Evolutionary conservation across 176 grass and related monocot species (phyloP).

Genomic region (Juncus effusus): DNA sequence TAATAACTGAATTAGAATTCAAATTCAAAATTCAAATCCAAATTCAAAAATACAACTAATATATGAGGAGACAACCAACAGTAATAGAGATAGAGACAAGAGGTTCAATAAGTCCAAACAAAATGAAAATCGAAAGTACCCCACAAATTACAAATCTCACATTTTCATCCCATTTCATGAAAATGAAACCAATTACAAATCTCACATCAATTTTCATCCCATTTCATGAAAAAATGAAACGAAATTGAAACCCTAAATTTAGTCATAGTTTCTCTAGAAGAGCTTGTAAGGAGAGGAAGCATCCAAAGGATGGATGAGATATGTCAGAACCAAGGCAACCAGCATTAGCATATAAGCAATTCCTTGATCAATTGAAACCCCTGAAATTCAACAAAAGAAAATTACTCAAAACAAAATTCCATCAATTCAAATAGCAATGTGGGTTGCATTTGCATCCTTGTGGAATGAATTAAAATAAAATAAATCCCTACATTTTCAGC

Average conservation of each 20-base stretch:
- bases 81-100: constrained; percentile 10
- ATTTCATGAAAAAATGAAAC: constrained; percentile 24
- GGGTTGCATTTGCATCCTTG: neutral
- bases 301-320: constrained; percentile 74
- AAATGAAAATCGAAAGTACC: constrained; percentile 3
- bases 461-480: neutral
- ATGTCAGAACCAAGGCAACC: constrained; percentile 69
- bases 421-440: too few species aligned
- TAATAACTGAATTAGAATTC: neutral
- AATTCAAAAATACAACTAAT: constrained; percentile 22
- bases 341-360: constrained; percentile 70
- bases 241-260: constrained; percentile 23
- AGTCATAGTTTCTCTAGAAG: constrained; percentile 34
- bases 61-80: constrained; percentile 5
- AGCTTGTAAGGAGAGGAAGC: constrained; percentile 62
- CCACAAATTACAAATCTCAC: constrained; percentile 11
- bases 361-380: constrained; percentile 67
- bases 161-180: constrained; percentile 16
- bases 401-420: neutral
- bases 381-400: constrained; percentile 25
- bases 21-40: neutral
- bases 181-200: constrained; percentile 23
- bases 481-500: neutral
- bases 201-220: constrained; percentile 1
- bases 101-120: neutral